Conservation (phyloP, 768 basidiomycete genomes). For the Trametes sanguinea region DNA sequence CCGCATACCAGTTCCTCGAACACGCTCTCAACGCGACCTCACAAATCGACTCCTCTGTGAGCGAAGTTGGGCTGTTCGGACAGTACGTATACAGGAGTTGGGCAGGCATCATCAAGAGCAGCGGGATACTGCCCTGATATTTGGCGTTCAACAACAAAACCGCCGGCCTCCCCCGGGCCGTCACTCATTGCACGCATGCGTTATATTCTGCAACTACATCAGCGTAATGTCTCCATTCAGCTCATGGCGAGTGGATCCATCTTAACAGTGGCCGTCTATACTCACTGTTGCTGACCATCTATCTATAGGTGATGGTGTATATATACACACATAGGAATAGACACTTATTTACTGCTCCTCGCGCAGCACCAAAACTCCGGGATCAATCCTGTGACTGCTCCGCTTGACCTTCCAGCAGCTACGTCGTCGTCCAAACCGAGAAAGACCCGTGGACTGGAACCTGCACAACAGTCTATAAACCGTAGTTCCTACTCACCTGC, state of each 20-base stretch:
- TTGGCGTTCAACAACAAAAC: neutral
- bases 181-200: too few species aligned
- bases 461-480: neutral
- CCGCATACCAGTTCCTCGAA: conserved; percentile 67
- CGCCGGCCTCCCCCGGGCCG: too few species aligned
- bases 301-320: too few species aligned
- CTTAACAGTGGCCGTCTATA: too few species aligned
- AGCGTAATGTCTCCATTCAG: too few species aligned
- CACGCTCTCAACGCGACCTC: conserved; percentile 56
- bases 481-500: neutral
- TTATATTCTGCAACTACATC: too few species aligned
- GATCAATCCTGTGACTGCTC: neutral
- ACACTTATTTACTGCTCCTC: neutral
- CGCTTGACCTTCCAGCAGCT: neutral
- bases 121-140: conserved; percentile 42
- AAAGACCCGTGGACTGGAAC: conserved; percentile 2
- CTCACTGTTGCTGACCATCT: too few species aligned
- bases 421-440: neutral
- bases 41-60: conserved; percentile 46
- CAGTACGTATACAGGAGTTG: conserved; percentile 69
- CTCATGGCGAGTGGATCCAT: too few species aligned
- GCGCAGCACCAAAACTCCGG: neutral
- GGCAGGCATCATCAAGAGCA: conserved; percentile 70
- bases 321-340: too few species aligned
- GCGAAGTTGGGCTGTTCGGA: conserved; percentile 57